Evolutionary conservation across 345 rosid genomes (phyloP).

Genomic region (Moricandia moricandioides): DNA sequence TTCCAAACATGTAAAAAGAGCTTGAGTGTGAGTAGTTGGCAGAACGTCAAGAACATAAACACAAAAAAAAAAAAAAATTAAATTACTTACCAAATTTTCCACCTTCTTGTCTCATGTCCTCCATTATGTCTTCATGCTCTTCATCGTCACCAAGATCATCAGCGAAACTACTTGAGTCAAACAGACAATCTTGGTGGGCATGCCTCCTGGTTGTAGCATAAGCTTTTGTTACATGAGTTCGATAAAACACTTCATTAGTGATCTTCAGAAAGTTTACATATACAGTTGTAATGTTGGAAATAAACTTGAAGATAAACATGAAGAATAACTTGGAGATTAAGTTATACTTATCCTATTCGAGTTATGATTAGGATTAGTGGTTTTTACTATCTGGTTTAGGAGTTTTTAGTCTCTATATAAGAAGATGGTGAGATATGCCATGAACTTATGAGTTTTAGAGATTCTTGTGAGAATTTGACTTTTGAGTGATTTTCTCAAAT

Average conservation of each 20-base stretch:
- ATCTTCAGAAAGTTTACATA: background rate
- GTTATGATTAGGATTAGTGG: too few species aligned
- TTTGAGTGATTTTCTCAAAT: background rate
- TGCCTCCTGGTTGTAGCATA: slow-evolving; percentile 70
- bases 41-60: slow-evolving; percentile 33
- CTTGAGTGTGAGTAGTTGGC: slow-evolving; percentile 35
- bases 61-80: slow-evolving; percentile 39
- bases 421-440: too few species aligned
- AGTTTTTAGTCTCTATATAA: too few species aligned
- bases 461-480: too few species aligned
- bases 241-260: background rate
- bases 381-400: too few species aligned
- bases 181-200: slow-evolving; percentile 79
- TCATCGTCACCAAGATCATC: slow-evolving; percentile 84
- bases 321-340: too few species aligned
- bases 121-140: slow-evolving; percentile 89
- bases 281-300: too few species aligned
- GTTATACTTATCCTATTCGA: too few species aligned
- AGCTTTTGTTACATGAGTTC: slow-evolving; percentile 52
- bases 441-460: too few species aligned
- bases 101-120: slow-evolving; percentile 88
- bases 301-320: too few species aligned
- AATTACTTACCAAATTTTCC: slow-evolving; percentile 60
- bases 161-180: slow-evolving; percentile 78
- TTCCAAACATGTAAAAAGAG: background rate